Conservation (phyloP, 2,329 filamentous ascomycete genomes). For the Trichoderma endophyticum region DNA sequence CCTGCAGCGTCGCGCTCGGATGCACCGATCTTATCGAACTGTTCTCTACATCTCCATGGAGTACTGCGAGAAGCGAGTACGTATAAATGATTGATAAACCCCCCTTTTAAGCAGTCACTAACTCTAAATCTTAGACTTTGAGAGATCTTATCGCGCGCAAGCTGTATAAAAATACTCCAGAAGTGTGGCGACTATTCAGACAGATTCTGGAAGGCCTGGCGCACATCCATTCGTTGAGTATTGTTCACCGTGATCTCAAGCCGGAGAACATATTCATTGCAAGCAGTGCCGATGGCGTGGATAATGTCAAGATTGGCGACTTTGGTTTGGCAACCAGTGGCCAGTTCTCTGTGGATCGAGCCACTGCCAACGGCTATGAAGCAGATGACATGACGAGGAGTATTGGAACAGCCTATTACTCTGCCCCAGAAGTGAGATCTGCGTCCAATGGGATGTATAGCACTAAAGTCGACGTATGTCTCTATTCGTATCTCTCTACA, state of each 20-base stretch:
- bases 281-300: conserved; percentile 64
- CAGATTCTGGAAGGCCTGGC: conserved; percentile 86
- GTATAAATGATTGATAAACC: conserved; percentile 27
- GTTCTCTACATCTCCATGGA: conserved; percentile 98
- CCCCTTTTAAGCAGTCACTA: background rate
- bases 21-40: conserved; percentile 58
- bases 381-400: conserved; percentile 66
- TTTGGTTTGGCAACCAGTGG: conserved; percentile 92
- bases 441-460: conserved; percentile 75
- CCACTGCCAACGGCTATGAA: conserved; percentile 40
- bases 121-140: conserved; percentile 55
- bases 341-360: conserved; percentile 64
- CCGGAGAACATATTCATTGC: conserved; percentile 95
- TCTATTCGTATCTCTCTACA: background rate
- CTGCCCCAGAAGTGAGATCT: conserved; percentile 86
- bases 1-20: conserved; percentile 34
- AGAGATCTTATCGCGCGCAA: conserved; percentile 80
- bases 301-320: conserved; percentile 93
- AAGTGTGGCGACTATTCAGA: conserved; percentile 86
- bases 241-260: conserved; percentile 94
- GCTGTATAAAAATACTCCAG: conserved; percentile 68
- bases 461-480: conserved; percentile 81
- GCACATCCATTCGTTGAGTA: conserved; percentile 85
- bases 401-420: conserved; percentile 80
- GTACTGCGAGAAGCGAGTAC: conserved; percentile 85